phyloP scores from a whole-genome alignment of 2,329 filamentous ascomycete genomes.

The Lasiodiplodia sp. region DNA sequence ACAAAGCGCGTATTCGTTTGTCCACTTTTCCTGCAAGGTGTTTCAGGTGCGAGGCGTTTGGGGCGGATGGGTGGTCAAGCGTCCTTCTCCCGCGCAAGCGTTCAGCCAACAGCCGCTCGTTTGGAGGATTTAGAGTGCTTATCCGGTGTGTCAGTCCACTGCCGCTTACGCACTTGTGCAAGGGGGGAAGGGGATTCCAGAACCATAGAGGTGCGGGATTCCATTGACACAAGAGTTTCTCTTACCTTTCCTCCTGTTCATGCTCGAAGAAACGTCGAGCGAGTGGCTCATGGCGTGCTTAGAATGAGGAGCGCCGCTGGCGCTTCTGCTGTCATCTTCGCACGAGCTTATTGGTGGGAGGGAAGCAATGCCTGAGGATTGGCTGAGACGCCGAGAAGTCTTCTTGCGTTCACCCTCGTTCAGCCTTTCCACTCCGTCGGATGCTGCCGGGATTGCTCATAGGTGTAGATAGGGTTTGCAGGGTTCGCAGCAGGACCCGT shows the following conservation, averaged over 20 bases:
- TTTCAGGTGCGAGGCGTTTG: constrained; percentile 24
- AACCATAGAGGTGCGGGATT: constrained; percentile 5
- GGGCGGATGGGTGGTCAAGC: constrained; percentile 7
- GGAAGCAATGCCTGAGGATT: background rate
- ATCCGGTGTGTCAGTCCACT: background rate
- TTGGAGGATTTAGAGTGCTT: background rate
- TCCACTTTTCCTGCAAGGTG: constrained; percentile 14
- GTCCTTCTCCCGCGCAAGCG: background rate
- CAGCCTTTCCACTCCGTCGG: background rate
- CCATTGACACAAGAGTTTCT: background rate
- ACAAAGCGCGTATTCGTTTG: background rate
- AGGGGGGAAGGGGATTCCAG: constrained; percentile 1
- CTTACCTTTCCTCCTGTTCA: background rate
- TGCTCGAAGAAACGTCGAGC: background rate
- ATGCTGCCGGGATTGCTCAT: background rate
- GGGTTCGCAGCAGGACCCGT: background rate
- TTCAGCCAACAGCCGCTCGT: background rate
- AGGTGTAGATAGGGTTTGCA: constrained; percentile 7
- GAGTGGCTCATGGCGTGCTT: constrained; percentile 2
- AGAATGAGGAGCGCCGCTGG: background rate
- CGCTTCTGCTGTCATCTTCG: constrained; percentile 6
- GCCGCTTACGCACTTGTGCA: constrained; percentile 15
- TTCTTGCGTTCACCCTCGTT: background rate
- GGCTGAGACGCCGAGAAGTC: constrained; percentile 8
- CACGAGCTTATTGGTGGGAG: constrained; percentile 3